Base-by-base conservation (phyloP, 1,139 yeast species). In the Geotrichum carabidarum region DNA sequence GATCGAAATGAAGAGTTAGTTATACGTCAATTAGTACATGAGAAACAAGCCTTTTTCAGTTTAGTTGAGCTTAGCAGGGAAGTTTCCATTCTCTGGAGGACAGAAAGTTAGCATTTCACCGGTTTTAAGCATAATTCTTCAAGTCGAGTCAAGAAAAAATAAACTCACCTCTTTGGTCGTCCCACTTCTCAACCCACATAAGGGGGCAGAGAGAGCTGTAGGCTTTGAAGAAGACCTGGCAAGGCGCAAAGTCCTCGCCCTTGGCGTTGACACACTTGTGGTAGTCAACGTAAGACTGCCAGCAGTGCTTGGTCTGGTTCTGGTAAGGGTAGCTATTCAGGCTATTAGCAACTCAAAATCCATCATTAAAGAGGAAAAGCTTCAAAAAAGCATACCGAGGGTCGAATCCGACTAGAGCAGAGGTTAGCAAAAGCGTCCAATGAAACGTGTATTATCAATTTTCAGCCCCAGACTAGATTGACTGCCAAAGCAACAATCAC, bases 201-300 rank as follows among this genome's bases (percentile, higher is more conserved):
- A 82, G 78, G 59, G 99, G 99, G 77, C 99, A 93, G 71, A 93
- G 79, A 38, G 97, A 81, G 66, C 86, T 81, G 80, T 80, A 93
- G 58, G 97, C 88, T 76, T 83, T 86, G 84, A 82, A 88, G 78
- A 93, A 93, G 65, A 88, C 90, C 76, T 90, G 81, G 77, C 99
- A 93, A 70, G 98, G 98, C 69, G 91, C 96, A 70, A 93, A 93
- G 62, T 91, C 98, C 77, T 93, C 98, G 71, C 99, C 99, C 79
- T 91, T 91, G 65, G 91, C 90, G 69, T 84, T 86, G 72, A 93
- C 82, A 79, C 99, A 93, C 77, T 90, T 91, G 85, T 87, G 93
- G 84, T 91, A 93, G 76, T 93, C 99, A 68, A 93, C 89, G 78
- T 91, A 93, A 64, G 94, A 81, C 78, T 91, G 98, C 83, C 94